Percentiles rank a stretch among this genome's conserved stretches.
Evolutionary conservation across 78 protist species (phyloP).

Genomic region (Dictyostelium citrinum): DNA sequence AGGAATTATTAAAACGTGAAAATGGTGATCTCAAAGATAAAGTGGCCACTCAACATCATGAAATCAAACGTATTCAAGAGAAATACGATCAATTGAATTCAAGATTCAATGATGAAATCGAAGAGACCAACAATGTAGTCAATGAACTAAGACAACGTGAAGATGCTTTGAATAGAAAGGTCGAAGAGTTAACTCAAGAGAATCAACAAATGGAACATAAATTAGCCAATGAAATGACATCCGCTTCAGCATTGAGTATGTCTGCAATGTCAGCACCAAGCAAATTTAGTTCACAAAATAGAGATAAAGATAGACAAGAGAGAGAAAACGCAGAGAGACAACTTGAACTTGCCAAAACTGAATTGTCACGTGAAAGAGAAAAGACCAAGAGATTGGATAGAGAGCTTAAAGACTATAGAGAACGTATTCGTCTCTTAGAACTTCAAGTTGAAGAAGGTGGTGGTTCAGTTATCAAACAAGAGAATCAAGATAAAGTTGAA

Average conservation of each 20-base stretch:
- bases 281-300: background rate
- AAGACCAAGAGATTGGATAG: slow-evolving; percentile 13
- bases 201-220: slow-evolving; percentile 27
- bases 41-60: background rate
- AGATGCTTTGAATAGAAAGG: background rate
- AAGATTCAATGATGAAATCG: slow-evolving; percentile 1
- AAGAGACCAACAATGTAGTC: background rate
- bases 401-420: slow-evolving; percentile 13
- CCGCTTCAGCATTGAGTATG: slow-evolving; percentile 38
- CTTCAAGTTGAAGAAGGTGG: background rate
- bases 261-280: background rate
- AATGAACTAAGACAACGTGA: slow-evolving; percentile 15
- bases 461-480: slow-evolving; percentile 24
- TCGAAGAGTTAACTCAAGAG: background rate
- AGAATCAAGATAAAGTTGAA: slow-evolving; percentile 47
- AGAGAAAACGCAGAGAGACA: slow-evolving; percentile 19
- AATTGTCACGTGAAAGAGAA: slow-evolving; percentile 26
- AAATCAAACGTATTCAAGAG: background rate
- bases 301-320: slow-evolving; percentile 22
- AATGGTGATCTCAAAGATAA: slow-evolving; percentile 44
- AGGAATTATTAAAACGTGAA: background rate
- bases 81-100: background rate
- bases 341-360: background rate
- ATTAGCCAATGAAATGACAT: background rate
- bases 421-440: slow-evolving; percentile 29